Percentiles rank a stretch among this genome's conserved stretches.
phyloP scores from a whole-genome alignment of 306 rosid species.

The Geum urbanum region DNA sequence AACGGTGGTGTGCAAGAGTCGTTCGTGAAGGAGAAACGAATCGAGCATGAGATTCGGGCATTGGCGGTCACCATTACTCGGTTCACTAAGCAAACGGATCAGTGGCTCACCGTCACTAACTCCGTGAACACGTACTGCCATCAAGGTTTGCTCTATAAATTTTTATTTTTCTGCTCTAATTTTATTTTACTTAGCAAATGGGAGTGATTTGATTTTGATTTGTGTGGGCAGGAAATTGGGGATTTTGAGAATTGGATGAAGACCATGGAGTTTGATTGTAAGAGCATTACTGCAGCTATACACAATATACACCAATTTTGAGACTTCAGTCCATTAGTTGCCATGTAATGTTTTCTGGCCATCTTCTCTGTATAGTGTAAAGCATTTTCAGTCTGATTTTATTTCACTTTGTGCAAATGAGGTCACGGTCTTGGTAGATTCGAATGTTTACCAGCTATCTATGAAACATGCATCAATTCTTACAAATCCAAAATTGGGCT shows the following conservation, averaged over 20 bases:
- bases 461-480: not conserved
- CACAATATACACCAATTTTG: conserved; percentile 16
- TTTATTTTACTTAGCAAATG: not conserved
- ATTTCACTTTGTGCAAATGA: no score
- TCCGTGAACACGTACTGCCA: conserved; percentile 67
- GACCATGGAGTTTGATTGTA: conserved; percentile 22
- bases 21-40: conserved; percentile 68
- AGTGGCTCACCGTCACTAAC: conserved; percentile 76
- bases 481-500: not conserved
- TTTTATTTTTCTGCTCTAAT: not conserved
- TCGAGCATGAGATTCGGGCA: conserved; percentile 73
- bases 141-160: conserved; percentile 47
- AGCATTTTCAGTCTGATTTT: not conserved
- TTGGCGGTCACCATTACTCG: conserved; percentile 50
- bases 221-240: conserved; percentile 50
- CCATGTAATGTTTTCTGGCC: conserved; percentile 1
- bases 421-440: no score
- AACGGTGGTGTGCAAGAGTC: conserved; percentile 72
- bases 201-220: not conserved
- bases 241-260: conserved; percentile 33
- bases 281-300: conserved; percentile 22
- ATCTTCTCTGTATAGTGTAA: not conserved
- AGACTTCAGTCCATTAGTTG: not conserved
- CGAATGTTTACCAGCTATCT: no score
- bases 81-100: conserved; percentile 81